A percentile compares a stretch with the other conserved stretches of the same genome.
Evolutionary conservation across 805 yeast genomes (phyloP).

Genomic region (Kodamaea kaohsiungensis): DNA sequence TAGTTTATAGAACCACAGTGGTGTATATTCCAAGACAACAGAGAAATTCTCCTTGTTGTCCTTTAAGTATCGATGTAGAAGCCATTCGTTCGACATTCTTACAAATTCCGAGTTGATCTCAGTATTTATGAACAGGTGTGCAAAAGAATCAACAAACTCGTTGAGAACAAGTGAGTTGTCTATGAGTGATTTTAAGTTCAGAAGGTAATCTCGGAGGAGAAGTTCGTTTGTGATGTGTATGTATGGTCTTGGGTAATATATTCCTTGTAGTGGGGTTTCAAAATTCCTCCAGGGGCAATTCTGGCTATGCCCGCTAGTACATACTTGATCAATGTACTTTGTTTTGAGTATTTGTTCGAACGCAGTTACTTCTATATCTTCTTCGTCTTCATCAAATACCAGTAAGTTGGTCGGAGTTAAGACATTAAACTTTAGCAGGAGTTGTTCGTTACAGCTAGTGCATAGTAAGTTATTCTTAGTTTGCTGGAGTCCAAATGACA

Average conservation of each 20-base stretch:
- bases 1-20: conserved; percentile 35
- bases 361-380: neutral
- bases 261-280: conserved; percentile 33
- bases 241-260: conserved; percentile 37
- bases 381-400: neutral
- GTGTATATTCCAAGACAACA: conserved; percentile 23
- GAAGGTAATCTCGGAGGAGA: conserved; percentile 29
- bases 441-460: conserved; percentile 30
- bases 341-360: conserved; percentile 17
- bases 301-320: conserved; percentile 25
- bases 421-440: conserved; percentile 29
- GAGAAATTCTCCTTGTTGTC: conserved; percentile 39
- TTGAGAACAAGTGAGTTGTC: conserved; percentile 23
- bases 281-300: conserved; percentile 41
- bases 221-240: conserved; percentile 29
- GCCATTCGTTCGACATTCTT: conserved; percentile 32
- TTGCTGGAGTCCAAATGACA: conserved; percentile 23
- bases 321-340: conserved; percentile 28
- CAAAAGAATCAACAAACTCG: conserved; percentile 13
- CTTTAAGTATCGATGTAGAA: conserved; percentile 28
- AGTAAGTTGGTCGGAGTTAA: neutral
- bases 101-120: conserved; percentile 16
- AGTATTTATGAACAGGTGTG: neutral
- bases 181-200: conserved; percentile 26
- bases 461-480: conserved; percentile 36